These are phyloP conservation scores for Rhizopogon vulgaris DNA, from an alignment of 768 basidiomycete species.

Conservation along the genomic window DNA sequence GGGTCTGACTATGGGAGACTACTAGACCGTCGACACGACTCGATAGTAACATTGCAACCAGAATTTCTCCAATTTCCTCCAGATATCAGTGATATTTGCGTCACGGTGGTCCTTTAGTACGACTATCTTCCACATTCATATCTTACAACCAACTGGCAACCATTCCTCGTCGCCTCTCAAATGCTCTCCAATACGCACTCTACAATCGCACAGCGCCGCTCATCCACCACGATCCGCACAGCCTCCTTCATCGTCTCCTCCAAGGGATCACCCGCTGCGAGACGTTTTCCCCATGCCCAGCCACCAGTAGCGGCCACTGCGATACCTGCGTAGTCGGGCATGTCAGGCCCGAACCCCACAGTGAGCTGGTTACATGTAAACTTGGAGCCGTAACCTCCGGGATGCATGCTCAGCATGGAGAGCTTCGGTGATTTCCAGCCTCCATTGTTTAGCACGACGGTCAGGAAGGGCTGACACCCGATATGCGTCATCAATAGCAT, in stretches of 20 bases:
- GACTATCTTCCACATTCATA: no score
- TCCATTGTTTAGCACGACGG: constrained; percentile 66
- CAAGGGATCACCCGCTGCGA: constrained; percentile 22
- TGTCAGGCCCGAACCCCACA: constrained; percentile 57
- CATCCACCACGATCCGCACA: constrained; percentile 47
- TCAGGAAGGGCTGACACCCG: constrained; percentile 54
- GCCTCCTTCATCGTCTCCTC: constrained; percentile 39
- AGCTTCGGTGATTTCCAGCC: constrained; percentile 63
- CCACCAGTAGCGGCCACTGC: constrained; percentile 65
- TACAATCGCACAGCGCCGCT: constrained; percentile 58
- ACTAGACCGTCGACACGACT: no score
- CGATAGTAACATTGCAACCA: no score
- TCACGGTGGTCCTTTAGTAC: no score
- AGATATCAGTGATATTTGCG: no score
- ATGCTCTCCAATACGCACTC: constrained; percentile 51
- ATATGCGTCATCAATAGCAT: neutral
- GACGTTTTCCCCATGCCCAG: constrained; percentile 52
- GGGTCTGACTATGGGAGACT: no score
- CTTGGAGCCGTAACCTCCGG: constrained; percentile 45
- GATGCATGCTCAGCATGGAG: constrained; percentile 63
- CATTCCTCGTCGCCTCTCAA: constrained; percentile 9
- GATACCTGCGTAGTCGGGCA: constrained; percentile 55
- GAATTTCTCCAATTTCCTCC: no score
- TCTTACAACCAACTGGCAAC: no score
- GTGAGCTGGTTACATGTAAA: constrained; percentile 43